Evolutionary conservation across 2,329 filamentous ascomycete genomes (phyloP).

Genomic region (Xylariaceae sp.): DNA sequence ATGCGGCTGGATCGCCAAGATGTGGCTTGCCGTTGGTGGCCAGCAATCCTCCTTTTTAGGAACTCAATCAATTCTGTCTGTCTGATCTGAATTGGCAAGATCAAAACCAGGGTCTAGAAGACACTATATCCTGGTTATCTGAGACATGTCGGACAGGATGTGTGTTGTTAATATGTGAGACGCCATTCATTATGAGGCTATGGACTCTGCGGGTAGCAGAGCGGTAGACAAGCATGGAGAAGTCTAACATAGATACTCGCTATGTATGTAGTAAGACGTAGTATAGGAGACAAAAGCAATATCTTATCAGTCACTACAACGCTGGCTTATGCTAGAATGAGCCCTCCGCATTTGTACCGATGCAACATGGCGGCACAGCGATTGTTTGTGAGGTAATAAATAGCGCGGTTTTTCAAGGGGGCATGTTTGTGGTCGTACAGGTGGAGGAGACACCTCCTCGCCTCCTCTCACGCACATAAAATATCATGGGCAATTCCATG

Average conservation of each 20-base stretch:
- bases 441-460: conserved; percentile 16
- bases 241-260: not conserved
- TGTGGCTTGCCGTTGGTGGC: not conserved
- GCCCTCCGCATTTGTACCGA: conserved; percentile 21
- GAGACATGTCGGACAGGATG: not conserved
- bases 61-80: not conserved
- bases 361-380: conserved; percentile 16
- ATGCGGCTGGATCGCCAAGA: not conserved
- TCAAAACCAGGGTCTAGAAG: not conserved
- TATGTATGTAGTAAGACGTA: conserved; percentile 4
- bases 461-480: conserved; percentile 24
- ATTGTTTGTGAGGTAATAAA: conserved; percentile 22
- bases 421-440: conserved; percentile 11
- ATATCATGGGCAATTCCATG: conserved; percentile 9
- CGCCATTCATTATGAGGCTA: not conserved
- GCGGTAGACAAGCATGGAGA: not conserved
- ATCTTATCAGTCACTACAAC: conserved; percentile 6
- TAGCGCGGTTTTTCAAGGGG: conserved; percentile 15
- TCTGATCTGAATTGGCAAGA: not conserved
- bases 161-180: not conserved
- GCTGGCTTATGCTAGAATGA: conserved; percentile 2
- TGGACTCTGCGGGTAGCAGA: not conserved
- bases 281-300: conserved; percentile 12
- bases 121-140: not conserved
- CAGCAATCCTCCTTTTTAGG: not conserved